Conservation (phyloP, 306 rosid genomes). For the Pueraria montana region DNA sequence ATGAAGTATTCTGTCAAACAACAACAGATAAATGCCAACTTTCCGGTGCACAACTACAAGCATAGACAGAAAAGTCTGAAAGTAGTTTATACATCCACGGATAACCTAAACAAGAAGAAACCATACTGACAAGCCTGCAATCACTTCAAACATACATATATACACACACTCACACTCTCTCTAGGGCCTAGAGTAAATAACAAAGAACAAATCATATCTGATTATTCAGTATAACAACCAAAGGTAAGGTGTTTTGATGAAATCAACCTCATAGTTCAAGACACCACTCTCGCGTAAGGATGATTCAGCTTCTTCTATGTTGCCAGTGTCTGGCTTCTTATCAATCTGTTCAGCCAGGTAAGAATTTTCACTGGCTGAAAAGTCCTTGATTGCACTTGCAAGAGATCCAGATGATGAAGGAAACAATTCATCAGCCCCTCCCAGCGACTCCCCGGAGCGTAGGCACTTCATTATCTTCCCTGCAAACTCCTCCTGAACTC, state of each 20-base stretch:
- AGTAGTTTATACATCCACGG: constrained; percentile 8
- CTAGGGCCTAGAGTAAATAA: constrained; percentile 22
- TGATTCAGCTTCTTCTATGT: constrained; percentile 91
- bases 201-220: constrained; percentile 17
- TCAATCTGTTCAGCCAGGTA: constrained; percentile 49
- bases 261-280: constrained; percentile 90
- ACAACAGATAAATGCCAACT: constrained; percentile 1
- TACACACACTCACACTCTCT: neutral
- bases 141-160: neutral
- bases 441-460: constrained; percentile 65
- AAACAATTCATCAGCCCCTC: constrained; percentile 56
- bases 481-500: constrained; percentile 47
- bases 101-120: constrained; percentile 33
- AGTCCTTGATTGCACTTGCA: constrained; percentile 59
- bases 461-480: constrained; percentile 70
- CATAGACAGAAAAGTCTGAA: constrained; percentile 29
- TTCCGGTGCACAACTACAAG: neutral
- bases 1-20: constrained; percentile 9
- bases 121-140: neutral
- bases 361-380: constrained; percentile 53
- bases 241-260: constrained; percentile 33
- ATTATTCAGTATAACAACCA: constrained; percentile 17
- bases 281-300: constrained; percentile 82
- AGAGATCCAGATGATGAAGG: constrained; percentile 62
- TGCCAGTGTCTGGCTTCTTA: constrained; percentile 67